Evolutionary conservation across 345 rosid genomes (phyloP), one percentile per base, ranked within the genome.

Genomic region (Salix suchowensis): DNA sequence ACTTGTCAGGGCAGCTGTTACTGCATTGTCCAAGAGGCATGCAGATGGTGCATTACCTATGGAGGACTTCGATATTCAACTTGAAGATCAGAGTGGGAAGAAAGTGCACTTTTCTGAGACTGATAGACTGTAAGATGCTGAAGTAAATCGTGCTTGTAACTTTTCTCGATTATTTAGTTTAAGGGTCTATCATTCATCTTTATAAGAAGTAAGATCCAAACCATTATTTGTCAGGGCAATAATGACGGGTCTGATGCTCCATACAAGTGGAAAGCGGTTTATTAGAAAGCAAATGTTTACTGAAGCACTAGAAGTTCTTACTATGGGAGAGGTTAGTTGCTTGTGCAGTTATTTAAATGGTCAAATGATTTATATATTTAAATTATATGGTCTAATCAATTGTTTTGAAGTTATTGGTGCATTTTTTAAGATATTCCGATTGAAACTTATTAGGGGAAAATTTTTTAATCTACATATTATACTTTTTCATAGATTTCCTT

Each of bases 231-330:
- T 77, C 82, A 93, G 99, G 82, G 94, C 96, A 10, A 86, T 88
- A 70, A 91, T 93, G 98, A 93, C 89, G 91, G 99, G 97, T 68
- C 86, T 96, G 85, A 91, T 93, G 93, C 90, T 96, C 75, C 97
- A 96, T 72, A 83, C 93, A 23, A 91, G 87, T 79, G 98, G 86
- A 24, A 95, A 95, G 82, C 86, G 83, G 42, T 78, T 93, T 52
- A 86, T 96, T 11, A 85, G 65, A 77, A 88, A 60, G 77, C 84
- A 86, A 58, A 84, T 83, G 91, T 91, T 83, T 77, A 77, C 84
- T 68, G 98, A 96, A 84, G 99, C 98, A 34, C 24, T 93, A 46
- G 97, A 96, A 87, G 94, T 91, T 74, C 98, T 96, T 65, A 83
- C 86, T 52, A 96, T 90, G 98, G 97, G 94, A 42, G 97, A 95